Conservation (phyloP, 2,329 filamentous ascomycete genomes). For the Colletotrichum sojae region DNA sequence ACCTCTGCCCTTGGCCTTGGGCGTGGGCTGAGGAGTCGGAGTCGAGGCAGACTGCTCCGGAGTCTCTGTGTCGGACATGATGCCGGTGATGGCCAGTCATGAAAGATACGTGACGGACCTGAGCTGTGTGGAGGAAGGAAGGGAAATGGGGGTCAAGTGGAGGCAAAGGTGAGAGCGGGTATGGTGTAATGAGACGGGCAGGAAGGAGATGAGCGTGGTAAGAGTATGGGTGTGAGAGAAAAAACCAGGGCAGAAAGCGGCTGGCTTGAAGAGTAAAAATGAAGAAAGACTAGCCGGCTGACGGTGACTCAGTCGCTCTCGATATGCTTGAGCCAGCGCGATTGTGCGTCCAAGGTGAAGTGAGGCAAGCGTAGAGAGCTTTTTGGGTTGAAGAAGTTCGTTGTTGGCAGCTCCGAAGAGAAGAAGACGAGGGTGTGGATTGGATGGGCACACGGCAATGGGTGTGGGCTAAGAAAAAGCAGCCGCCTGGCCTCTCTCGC, state of each 20-base stretch:
- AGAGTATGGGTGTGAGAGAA: slow-evolving; percentile 3
- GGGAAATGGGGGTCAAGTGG: slow-evolving; percentile 35
- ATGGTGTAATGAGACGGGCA: slow-evolving; percentile 39
- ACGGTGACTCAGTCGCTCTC: slow-evolving; percentile 5
- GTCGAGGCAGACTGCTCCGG: slow-evolving; percentile 41
- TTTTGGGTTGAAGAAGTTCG: slow-evolving; percentile 35
- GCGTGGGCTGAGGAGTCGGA: slow-evolving; percentile 40
- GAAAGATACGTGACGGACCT: slow-evolving; percentile 38
- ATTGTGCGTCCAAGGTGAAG: slow-evolving; percentile 11
- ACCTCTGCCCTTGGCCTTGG: slow-evolving; percentile 44
- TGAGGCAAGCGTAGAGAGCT: slow-evolving; percentile 21
- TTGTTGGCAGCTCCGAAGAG: slow-evolving; percentile 43
- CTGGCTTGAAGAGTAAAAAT: slow-evolving; percentile 11
- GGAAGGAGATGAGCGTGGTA: slow-evolving; percentile 27
- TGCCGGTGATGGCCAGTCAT: slow-evolving; percentile 47
- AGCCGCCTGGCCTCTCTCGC: slow-evolving; percentile 38
- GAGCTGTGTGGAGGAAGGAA: background rate
- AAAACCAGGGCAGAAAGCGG: slow-evolving; percentile 2
- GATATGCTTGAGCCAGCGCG: slow-evolving; percentile 17
- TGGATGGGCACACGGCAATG: slow-evolving; percentile 20
- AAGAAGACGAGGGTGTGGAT: slow-evolving; percentile 37
- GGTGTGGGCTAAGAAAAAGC: slow-evolving; percentile 41
- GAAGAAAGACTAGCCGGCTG: slow-evolving; percentile 10
- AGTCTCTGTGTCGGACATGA: slow-evolving; percentile 45
- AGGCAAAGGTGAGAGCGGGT: slow-evolving; percentile 40